Evolutionary conservation across 306 rosid species (phyloP), one percentile per base, ranked within the genome.

Genomic region (Cyamopsis tetragonoloba): DNA sequence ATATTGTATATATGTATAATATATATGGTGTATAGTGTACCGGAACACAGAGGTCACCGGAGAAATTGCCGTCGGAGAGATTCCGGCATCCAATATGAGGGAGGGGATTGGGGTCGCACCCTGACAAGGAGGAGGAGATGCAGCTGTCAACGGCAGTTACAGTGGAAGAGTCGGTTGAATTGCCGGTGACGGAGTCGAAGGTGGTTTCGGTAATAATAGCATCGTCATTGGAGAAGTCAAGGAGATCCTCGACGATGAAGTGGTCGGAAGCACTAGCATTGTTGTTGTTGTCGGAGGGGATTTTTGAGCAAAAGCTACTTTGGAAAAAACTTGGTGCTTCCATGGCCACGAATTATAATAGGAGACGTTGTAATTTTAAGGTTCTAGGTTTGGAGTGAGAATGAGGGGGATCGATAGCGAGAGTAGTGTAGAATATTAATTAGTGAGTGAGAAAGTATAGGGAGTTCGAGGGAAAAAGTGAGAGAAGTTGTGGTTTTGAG

Each of bases 21-120:
- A 11, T 35, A 2, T 11, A 11, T 17, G n/a, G 12, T 27, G 56
- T 70, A 19, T 59, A 28, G 48, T 81, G 8, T 86, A 86, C 98
- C 96, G 96, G 92, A 6, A 84, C 82, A 53, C 85, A 82, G 39
- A 92, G 81, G 50, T 87, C 98, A 26, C 79, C 77, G 31, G 95
- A 77, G 71, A 91, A 80, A 26, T 81, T 72, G 17, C 7, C 48
- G 27, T 81, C 83, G 1, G 71, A 3, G 47, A 81, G 31, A 61
- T 26, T 79, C 34, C 63, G 81, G 81, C 75, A 54, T 0, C 73
- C 84, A 44, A 64, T 51, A 20, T 68, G 81, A 11, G 30, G 13
- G 1, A 71, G 0, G 18, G 65, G 32, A 70, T 55, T 56, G 39
- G 86, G 72, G 30, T 80, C 81, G 27, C 56, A 57, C 6, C 79